Evolutionary conservation across 2,329 filamentous ascomycete genomes (phyloP), one percentile per base, ranked within the genome.

Genomic region (Talaromyces sp.): DNA sequence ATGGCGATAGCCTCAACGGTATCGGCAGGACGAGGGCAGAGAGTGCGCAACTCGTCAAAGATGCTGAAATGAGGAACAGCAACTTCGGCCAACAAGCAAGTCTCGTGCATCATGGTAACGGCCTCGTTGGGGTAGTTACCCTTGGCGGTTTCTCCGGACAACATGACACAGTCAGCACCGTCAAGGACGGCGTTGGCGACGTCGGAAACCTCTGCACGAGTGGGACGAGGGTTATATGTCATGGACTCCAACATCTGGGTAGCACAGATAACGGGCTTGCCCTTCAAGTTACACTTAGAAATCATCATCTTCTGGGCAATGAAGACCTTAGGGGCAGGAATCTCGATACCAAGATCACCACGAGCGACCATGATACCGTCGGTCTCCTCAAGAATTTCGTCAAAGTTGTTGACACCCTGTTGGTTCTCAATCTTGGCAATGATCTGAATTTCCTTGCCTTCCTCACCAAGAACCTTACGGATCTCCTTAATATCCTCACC

Each of bases 241-340:
- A 99, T 99, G 72, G 93, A 97, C 88, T 99, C 95, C 72, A 99
- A 88, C 95, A 99, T 99, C 86, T 99, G 95, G 47, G 95, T 99
- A 67, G 95, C 95, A 82, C 94, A 98, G 79, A 99, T 97, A 80
- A 94, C 93, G 72, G 95, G 95, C 88, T 99, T 99, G 82, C 95
- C 95, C 72, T 93, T 93, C 77, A 97, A 89, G 86, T 99, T 99
- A 89, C 95, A 99, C 89, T 98, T 98, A 82, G 95, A 93, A 81
- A 99, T 99, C 88, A 99, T 93, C 92, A 99, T 99, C 91, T 99
- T 99, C 86, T 99, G 95, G 65, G 95, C 95, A 72, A 96, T 92
- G 82, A 99, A 99, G 71, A 99, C 95, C 86, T 99, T 95, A 70
- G 94, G 92, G 68, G 95, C 94, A 59, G 95, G 94, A 74, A 99